A percentile compares a stretch with the other conserved stretches of the same genome.
These are phyloP conservation scores for Ramaria sp. DNA, from an alignment of 768 basidiomycete species.

Conservation along the genomic window DNA sequence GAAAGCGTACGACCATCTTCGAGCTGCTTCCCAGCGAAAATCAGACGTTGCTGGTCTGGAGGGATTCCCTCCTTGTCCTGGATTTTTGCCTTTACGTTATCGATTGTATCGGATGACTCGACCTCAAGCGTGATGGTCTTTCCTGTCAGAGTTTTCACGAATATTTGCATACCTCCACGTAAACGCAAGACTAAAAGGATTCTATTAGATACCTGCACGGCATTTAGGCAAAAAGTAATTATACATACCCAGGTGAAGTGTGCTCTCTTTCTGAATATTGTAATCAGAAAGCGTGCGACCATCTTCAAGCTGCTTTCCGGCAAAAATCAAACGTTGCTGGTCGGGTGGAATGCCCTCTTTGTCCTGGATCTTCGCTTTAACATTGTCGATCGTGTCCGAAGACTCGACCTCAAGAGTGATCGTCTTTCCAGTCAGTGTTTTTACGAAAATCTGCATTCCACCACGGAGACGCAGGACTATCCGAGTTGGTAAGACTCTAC, in stretches of 20 bases:
- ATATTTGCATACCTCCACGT: slow-evolving; percentile 82
- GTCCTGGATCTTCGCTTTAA: slow-evolving; percentile 77
- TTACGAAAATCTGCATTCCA: slow-evolving; percentile 80
- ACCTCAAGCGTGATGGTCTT: slow-evolving; percentile 89
- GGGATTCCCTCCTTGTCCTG: slow-evolving; percentile 80
- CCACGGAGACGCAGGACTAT: slow-evolving; percentile 80
- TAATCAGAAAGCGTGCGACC: slow-evolving; percentile 65
- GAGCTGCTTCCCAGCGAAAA: slow-evolving; percentile 90
- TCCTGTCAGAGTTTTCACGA: slow-evolving; percentile 74
- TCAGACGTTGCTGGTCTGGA: slow-evolving; percentile 80
- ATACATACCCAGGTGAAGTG: slow-evolving; percentile 40
- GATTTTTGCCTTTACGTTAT: slow-evolving; percentile 79
- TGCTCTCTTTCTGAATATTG: slow-evolving; percentile 76
- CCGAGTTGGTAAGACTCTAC: background rate
- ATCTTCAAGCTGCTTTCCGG: slow-evolving; percentile 91
- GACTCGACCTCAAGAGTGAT: slow-evolving; percentile 88
- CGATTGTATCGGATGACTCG: slow-evolving; percentile 78
- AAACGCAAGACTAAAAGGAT: slow-evolving; percentile 64
- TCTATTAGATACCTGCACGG: slow-evolving; percentile 89
- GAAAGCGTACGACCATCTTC: slow-evolving; percentile 75
- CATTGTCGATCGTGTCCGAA: slow-evolving; percentile 79
- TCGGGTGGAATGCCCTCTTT: slow-evolving; percentile 79
- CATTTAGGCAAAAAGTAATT: slow-evolving; percentile 81
- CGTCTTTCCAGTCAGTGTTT: slow-evolving; percentile 81
- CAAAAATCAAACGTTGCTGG: slow-evolving; percentile 86